Conservation (phyloP, 2,329 filamentous ascomycete genomes). For the Fusarium coffeatum region DNA sequence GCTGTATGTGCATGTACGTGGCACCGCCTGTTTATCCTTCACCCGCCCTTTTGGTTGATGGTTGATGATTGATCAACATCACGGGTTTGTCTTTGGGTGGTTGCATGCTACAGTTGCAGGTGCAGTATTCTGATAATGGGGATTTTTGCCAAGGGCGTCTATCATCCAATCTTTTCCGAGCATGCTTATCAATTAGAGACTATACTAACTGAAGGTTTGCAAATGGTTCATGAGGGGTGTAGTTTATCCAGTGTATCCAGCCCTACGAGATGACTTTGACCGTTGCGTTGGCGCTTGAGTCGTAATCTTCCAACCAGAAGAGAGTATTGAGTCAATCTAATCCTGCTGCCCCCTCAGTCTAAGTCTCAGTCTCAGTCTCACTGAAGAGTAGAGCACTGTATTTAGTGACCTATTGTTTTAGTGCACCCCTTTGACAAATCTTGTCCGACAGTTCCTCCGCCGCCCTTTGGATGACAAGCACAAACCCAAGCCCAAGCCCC, state of each 20-base stretch:
- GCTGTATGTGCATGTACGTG: conserved; percentile 36
- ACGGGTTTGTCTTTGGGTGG: conserved; percentile 22
- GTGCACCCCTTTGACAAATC: conserved; percentile 27
- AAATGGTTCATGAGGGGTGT: conserved; percentile 11
- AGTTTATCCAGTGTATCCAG: conserved; percentile 16
- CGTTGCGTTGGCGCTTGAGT: conserved; percentile 24
- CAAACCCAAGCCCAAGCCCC: conserved; percentile 7
- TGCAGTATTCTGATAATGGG: conserved; percentile 8
- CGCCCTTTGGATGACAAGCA: conserved; percentile 19
- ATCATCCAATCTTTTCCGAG: conserved; percentile 25
- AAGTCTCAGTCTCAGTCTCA: background rate
- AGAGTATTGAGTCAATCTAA: background rate
- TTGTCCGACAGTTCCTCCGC: conserved; percentile 12
- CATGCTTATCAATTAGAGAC: conserved; percentile 25
- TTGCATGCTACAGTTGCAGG: conserved; percentile 18
- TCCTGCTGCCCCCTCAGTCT: conserved; percentile 7
- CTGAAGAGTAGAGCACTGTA: background rate
- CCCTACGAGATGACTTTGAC: conserved; percentile 26
- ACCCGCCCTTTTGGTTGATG: conserved; percentile 22
- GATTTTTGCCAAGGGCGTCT: background rate
- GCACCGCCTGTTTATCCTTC: conserved; percentile 39
- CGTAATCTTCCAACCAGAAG: conserved; percentile 17
- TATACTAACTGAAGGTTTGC: background rate
- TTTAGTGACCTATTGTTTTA: background rate
- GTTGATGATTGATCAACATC: conserved; percentile 35